A percentile compares a stretch with the other conserved stretches of the same genome.
Conservation (phyloP, 1,139 yeast species). For the Lodderomyces metapsilosis region DNA sequence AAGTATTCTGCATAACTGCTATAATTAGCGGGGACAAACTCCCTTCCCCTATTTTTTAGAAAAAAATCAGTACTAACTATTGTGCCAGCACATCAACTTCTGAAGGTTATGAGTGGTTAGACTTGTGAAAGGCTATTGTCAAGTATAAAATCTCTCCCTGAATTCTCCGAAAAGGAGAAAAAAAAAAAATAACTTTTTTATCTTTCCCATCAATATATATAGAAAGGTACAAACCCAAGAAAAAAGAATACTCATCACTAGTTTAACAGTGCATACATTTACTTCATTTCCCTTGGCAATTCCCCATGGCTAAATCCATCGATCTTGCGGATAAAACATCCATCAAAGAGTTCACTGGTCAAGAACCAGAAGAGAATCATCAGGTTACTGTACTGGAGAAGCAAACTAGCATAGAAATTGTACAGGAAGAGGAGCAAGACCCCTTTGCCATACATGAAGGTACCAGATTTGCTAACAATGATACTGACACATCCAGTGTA, state of each 20-base stretch:
- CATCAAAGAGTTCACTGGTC: background rate
- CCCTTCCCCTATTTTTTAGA: background rate
- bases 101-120: no score
- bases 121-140: no score
- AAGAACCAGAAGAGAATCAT: no score
- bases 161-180: no score
- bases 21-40: background rate
- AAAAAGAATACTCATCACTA: no score
- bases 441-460: background rate
- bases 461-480: background rate
- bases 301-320: background rate
- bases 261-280: no score
- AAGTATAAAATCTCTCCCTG: no score
- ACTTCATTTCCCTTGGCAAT: no score
- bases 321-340: background rate
- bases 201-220: no score
- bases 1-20: no score
- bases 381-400: background rate
- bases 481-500: background rate
- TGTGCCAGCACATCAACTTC: background rate
- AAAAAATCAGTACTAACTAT: background rate
- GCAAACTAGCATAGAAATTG: background rate
- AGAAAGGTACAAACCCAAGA: no score
- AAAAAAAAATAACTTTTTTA: no score
- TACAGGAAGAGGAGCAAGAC: background rate